Conservation (phyloP, 805 yeast species). For the Saccharomycopsis olivae region DNA sequence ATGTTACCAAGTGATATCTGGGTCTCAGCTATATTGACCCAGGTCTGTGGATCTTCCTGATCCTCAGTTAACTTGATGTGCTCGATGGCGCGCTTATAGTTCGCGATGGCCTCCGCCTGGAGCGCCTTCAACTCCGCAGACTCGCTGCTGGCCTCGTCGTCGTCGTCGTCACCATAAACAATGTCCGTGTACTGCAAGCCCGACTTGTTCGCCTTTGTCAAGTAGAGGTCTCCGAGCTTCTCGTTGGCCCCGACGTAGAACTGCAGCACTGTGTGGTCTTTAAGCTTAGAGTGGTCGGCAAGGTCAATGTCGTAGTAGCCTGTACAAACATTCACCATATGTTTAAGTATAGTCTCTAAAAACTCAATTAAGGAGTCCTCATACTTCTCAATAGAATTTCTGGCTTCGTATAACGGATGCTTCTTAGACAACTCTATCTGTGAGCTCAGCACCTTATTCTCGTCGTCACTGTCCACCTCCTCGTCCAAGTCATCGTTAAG, state of each 20-base stretch:
- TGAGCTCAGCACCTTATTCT: constrained; percentile 24
- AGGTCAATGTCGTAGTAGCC: constrained; percentile 7
- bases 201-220: constrained; percentile 57
- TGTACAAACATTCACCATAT: constrained; percentile 4
- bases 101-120: constrained; percentile 36
- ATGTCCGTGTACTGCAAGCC: constrained; percentile 42
- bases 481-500: constrained; percentile 40
- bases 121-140: constrained; percentile 28
- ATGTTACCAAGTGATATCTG: constrained; percentile 70
- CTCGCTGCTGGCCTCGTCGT: constrained; percentile 22
- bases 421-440: constrained; percentile 20
- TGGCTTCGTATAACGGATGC: constrained; percentile 47
- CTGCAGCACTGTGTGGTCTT: constrained; percentile 1
- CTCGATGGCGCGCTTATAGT: constrained; percentile 43
- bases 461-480: constrained; percentile 51
- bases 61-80: constrained; percentile 51
- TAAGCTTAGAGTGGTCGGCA: constrained; percentile 9
- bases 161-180: constrained; percentile 45
- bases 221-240: constrained; percentile 49
- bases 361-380: constrained; percentile 37
- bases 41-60: constrained; percentile 65
- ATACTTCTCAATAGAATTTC: constrained; percentile 30
- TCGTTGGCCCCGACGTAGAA: constrained; percentile 27
- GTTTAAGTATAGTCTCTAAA: constrained; percentile 15
- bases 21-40: constrained; percentile 84